Conservation (phyloP, 108 stramenopile genomes). For the Epipyxis sp. region DNA sequence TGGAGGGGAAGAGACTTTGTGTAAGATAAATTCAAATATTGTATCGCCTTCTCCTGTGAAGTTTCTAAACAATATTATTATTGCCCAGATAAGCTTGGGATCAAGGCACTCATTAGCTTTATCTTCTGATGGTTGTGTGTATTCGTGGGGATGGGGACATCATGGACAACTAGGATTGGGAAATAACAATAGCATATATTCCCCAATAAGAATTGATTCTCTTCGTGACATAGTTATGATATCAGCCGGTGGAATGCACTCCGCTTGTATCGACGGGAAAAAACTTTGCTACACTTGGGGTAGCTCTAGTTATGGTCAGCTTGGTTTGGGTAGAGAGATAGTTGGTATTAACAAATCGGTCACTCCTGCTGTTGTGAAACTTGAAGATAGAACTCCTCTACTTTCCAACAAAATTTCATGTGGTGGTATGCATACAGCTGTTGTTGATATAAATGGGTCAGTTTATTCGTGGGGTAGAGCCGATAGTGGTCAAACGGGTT, state of each 20-base stretch:
- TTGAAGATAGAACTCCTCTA: neutral
- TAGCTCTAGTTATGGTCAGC: neutral
- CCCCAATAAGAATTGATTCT: neutral
- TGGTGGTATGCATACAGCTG: conserved; percentile 29
- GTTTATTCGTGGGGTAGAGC: conserved; percentile 21
- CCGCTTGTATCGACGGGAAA: conserved; percentile 1
- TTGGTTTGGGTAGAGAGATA: conserved; percentile 9
- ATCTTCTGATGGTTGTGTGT: conserved; percentile 12
- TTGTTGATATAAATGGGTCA: neutral
- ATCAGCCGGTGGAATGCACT: conserved; percentile 30
- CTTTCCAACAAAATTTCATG: neutral
- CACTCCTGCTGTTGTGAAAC: neutral
- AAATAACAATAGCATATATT: neutral
- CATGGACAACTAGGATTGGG: conserved; percentile 18
- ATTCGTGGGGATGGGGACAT: conserved; percentile 32
- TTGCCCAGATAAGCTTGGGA: neutral
- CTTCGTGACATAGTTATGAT: conserved; percentile 2
- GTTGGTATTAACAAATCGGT: neutral
- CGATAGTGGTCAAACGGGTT: conserved; percentile 30
- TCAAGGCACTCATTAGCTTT: conserved; percentile 23
- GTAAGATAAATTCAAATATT: neutral
- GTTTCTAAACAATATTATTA: neutral
- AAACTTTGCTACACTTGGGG: conserved; percentile 28
- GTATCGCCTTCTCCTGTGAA: neutral
- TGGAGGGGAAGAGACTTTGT: neutral